phyloP scores from a whole-genome alignment of 108 stramenopile genomes.

The Nitzschia palea region DNA sequence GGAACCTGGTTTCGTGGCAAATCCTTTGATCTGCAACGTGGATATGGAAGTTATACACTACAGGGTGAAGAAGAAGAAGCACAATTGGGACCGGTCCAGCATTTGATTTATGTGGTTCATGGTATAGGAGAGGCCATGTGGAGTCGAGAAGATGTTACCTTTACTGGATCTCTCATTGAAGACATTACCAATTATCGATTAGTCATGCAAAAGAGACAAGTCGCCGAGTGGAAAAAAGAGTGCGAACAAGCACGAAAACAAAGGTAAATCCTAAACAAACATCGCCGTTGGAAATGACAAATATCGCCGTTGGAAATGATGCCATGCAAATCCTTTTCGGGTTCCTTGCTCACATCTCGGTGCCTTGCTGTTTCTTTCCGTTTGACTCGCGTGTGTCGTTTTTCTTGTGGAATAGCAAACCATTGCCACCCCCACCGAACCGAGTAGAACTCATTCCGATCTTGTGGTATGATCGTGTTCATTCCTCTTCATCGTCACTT shows the following conservation, averaged over 20 bases:
- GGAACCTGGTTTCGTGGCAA: constrained; percentile 49
- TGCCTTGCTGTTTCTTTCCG: no score
- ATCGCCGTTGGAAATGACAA: neutral
- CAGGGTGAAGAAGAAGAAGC: constrained; percentile 84
- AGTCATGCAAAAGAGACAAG: constrained; percentile 56
- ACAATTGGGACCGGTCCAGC: constrained; percentile 60
- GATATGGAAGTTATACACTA: constrained; percentile 58
- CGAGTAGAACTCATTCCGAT: constrained; percentile 86
- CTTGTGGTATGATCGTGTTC: constrained; percentile 80
- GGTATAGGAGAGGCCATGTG: constrained; percentile 90
- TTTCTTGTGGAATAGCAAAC: neutral
- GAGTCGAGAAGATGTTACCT: constrained; percentile 47
- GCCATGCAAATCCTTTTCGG: no score
- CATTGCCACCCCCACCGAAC: constrained; percentile 58
- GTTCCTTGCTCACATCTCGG: no score
- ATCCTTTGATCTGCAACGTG: constrained; percentile 65
- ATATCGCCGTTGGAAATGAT: neutral
- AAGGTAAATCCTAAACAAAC: constrained; percentile 27
- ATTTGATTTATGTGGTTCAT: constrained; percentile 87
- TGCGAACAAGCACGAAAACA: constrained; percentile 56
- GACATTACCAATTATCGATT: constrained; percentile 46
- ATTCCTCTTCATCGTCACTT: constrained; percentile 58
- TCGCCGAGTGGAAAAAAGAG: constrained; percentile 61
- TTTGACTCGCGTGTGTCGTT: no score
- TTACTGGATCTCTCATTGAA: constrained; percentile 44